A percentile compares a stretch with the other conserved stretches of the same genome.
phyloP scores from a whole-genome alignment of 2,329 filamentous ascomycete genomes.

The Sporothrix brunneoviolacea region DNA sequence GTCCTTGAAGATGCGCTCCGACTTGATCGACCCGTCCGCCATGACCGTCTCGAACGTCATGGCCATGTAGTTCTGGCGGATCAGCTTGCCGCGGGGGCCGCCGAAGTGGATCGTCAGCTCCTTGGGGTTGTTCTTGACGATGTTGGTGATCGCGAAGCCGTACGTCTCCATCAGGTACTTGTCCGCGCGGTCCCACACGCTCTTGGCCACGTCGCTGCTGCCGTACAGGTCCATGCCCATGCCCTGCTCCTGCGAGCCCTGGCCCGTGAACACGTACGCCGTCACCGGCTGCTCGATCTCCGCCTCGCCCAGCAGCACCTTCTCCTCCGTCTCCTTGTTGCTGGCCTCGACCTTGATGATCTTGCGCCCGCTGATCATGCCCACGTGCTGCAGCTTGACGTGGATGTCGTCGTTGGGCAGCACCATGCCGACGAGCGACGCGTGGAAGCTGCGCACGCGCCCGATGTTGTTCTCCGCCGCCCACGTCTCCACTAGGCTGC shows the following conservation, averaged over 20 bases:
- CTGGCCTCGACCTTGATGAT: conserved; percentile 97
- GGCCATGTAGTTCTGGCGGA: conserved; percentile 97
- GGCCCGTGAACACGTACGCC: conserved; percentile 95
- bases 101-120: conserved; percentile 98
- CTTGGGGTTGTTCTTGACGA: conserved; percentile 99
- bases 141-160: conserved; percentile 95
- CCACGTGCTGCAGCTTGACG: conserved; percentile 91
- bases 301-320: conserved; percentile 89
- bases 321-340: conserved; percentile 94
- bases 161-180: conserved; percentile 99
- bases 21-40: conserved; percentile 86
- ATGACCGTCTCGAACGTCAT: conserved; percentile 99
- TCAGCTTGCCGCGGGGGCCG: conserved; percentile 91
- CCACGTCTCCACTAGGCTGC: conserved; percentile 96
- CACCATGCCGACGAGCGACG: conserved; percentile 96
- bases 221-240: conserved; percentile 99
- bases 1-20: conserved; percentile 99
- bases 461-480: conserved; percentile 98
- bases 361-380: conserved; percentile 97
- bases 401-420: conserved; percentile 92
- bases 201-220: conserved; percentile 87
- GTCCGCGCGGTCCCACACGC: conserved; percentile 96
- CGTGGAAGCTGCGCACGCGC: conserved; percentile 94
- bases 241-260: conserved; percentile 96
- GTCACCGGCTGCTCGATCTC: conserved; percentile 97